A percentile compares a stretch with the other conserved stretches of the same genome.
phyloP scores from a whole-genome alignment of 169 alveolate genomes.

The Cyclospora cayetanensis region DNA sequence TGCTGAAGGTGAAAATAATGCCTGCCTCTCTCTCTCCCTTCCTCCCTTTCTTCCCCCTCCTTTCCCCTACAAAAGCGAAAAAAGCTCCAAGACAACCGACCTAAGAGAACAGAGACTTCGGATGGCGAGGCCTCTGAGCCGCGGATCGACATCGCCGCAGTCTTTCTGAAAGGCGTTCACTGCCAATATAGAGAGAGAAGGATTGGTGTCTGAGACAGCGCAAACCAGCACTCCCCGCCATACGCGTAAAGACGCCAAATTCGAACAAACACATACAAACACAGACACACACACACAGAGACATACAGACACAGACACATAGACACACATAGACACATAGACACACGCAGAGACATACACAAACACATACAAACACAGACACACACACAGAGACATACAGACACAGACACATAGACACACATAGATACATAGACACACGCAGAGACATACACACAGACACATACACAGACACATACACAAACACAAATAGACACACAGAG shows the following conservation, averaged over 20 bases:
- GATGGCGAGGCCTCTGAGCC: slow-evolving; percentile 97
- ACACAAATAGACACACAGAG: too few relatives aligned
- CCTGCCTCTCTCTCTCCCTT: not conserved
- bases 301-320: not conserved
- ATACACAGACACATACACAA: too few relatives aligned
- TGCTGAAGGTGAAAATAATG: too few relatives aligned
- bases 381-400: too few relatives aligned
- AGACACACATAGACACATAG: too few relatives aligned
- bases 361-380: too few relatives aligned
- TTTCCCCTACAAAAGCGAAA: too few relatives aligned
- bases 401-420: too few relatives aligned
- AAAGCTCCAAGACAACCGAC: not conserved
- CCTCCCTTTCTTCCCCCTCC: too few relatives aligned
- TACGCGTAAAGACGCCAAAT: not conserved
- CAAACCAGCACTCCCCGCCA: not conserved
- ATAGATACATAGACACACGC: too few relatives aligned
- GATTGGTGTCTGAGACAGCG: slow-evolving; percentile 90
- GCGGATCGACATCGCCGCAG: slow-evolving; percentile 95
- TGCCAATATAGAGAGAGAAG: slow-evolving; percentile 97
- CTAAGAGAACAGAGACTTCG: slow-evolving; percentile 90
- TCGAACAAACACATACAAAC: not conserved
- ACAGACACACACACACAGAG: not conserved
- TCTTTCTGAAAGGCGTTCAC: slow-evolving; percentile 98
- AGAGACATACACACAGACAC: too few relatives aligned
- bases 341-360: too few relatives aligned